A percentile compares a stretch with the other conserved stretches of the same genome.
Evolutionary conservation across 202 grass and related monocot genomes (phyloP).

Genomic region (Cymbopogon flexuosus): DNA sequence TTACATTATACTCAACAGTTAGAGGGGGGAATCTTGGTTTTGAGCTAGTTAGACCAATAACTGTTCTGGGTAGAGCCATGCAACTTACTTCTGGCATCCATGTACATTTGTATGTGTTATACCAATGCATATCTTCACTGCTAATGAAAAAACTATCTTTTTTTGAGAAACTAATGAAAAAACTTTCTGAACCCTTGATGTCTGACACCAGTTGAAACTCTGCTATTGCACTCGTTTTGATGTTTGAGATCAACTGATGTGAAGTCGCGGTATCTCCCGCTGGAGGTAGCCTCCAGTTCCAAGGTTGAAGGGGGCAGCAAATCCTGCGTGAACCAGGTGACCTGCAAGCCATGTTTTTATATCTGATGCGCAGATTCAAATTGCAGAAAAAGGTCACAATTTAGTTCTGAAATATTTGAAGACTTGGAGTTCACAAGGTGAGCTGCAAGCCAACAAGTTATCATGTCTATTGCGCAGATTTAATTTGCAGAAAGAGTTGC

Average conservation of each 20-base stretch:
- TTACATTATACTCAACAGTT: background rate
- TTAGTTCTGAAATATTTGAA: background rate
- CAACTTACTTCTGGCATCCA: background rate
- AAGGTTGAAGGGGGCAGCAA: background rate
- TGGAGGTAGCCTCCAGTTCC: background rate
- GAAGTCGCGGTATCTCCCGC: background rate
- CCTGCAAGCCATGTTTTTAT: background rate
- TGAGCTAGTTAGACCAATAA: constrained; percentile 9
- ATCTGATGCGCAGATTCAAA: background rate
- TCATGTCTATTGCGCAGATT: background rate
- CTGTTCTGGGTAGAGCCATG: background rate
- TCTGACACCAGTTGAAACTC: background rate
- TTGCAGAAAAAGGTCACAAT: background rate
- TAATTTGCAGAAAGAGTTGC: background rate
- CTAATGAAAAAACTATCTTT: background rate
- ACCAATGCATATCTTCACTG: background rate
- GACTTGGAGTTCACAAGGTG: background rate
- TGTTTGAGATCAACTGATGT: background rate
- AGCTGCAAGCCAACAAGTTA: background rate
- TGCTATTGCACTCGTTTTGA: background rate
- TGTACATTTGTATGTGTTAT: constrained; percentile 28
- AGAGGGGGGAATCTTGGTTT: background rate
- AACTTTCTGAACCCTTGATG: background rate
- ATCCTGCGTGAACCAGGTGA: background rate
- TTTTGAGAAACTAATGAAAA: too few species aligned